A percentile compares a stretch with the other conserved stretches of the same genome.
Conservation (phyloP, 148 eudicot species). For the Dianthus caryophyllus region DNA sequence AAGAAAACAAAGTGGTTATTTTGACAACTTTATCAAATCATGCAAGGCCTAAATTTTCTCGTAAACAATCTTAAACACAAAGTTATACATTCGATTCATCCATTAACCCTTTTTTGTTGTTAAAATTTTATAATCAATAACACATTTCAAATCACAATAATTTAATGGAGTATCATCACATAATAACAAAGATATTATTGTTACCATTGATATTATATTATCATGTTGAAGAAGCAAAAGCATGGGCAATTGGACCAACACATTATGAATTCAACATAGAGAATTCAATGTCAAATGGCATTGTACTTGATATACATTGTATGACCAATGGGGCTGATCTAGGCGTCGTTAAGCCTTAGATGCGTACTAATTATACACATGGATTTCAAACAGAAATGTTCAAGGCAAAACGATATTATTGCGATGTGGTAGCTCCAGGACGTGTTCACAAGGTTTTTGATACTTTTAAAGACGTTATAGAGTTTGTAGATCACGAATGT, state of each 20-base stretch:
- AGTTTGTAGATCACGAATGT: conserved; percentile 30
- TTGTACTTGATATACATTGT: conserved; percentile 21
- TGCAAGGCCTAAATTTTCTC: too few relatives aligned
- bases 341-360: conserved; percentile 20
- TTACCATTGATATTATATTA: neutral
- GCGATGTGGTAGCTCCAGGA: conserved; percentile 18
- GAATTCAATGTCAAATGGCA: conserved; percentile 14
- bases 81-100: neutral
- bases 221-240: conserved; percentile 7
- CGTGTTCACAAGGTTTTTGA: conserved; percentile 5
- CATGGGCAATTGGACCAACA: conserved; percentile 29
- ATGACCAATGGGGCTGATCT: conserved; percentile 15
- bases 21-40: too few relatives aligned
- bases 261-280: conserved; percentile 25
- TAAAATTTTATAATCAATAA: too few relatives aligned
- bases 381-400: conserved; percentile 20
- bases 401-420: conserved; percentile 7
- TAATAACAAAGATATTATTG: neutral
- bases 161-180: neutral
- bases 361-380: conserved; percentile 26
- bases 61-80: too few relatives aligned
- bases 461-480: conserved; percentile 26
- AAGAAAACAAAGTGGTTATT: too few relatives aligned
- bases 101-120: neutral
- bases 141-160: neutral